Conservation (phyloP, 2,329 filamentous ascomycete genomes). For the Monosporascus sp. region DNA sequence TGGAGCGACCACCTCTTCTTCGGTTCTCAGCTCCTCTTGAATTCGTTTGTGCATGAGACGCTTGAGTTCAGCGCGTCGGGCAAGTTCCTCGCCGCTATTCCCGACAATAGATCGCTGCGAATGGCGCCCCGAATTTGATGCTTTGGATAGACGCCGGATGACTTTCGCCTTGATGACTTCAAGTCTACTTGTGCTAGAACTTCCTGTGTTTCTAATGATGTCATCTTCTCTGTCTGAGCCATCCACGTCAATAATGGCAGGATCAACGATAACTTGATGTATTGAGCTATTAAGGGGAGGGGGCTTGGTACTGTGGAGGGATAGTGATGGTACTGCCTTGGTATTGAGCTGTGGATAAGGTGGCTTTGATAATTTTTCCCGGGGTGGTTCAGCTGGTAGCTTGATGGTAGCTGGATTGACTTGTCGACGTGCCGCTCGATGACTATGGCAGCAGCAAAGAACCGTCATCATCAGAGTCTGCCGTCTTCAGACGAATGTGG, state of each 20-base stretch:
- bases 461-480: constrained; percentile 24
- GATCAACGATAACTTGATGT: constrained; percentile 23
- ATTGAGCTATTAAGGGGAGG: constrained; percentile 17
- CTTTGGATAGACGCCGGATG: constrained; percentile 41
- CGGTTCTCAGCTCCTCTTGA: constrained; percentile 50
- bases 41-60: constrained; percentile 52
- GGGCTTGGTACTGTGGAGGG: constrained; percentile 11
- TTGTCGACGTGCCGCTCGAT: constrained; percentile 10
- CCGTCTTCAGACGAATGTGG: neutral
- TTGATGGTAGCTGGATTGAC: constrained; percentile 10
- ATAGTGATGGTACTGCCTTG: constrained; percentile 13
- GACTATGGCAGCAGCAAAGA: constrained; percentile 29
- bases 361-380: constrained; percentile 16
- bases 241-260: constrained; percentile 35
- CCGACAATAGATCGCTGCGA: constrained; percentile 35
- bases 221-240: constrained; percentile 26
- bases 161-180: constrained; percentile 40
- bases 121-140: constrained; percentile 33
- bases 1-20: constrained; percentile 33
- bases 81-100: constrained; percentile 46
- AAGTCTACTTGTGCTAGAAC: constrained; percentile 34
- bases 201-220: constrained; percentile 5
- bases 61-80: constrained; percentile 50
- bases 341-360: constrained; percentile 10
- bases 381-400: constrained; percentile 18